Conservation (phyloP, 805 yeast species). For the Hagleromyces aurorensis region DNA sequence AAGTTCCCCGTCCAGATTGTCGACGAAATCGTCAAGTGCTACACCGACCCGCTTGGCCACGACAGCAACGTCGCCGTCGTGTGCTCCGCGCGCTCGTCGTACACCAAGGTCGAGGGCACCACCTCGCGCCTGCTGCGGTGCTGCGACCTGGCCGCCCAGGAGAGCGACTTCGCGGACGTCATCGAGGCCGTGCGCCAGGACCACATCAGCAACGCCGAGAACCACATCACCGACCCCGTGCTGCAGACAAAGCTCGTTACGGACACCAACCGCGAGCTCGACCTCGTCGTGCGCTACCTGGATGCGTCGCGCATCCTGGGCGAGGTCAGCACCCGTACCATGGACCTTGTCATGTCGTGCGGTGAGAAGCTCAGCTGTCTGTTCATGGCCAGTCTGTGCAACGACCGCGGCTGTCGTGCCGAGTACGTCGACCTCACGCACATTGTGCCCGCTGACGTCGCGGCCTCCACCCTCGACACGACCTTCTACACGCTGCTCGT, state of each 20-base stretch:
- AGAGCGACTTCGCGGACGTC: slow-evolving; percentile 48
- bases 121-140: slow-evolving; percentile 78
- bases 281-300: slow-evolving; percentile 57
- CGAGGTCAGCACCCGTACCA: slow-evolving; percentile 80
- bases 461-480: slow-evolving; percentile 55
- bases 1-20: slow-evolving; percentile 84
- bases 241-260: slow-evolving; percentile 47
- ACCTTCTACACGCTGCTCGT: slow-evolving; percentile 53
- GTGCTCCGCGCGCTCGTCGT: slow-evolving; percentile 89
- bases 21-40: slow-evolving; percentile 70
- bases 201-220: slow-evolving; percentile 66
- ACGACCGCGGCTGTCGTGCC: slow-evolving; percentile 74
- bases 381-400: slow-evolving; percentile 78
- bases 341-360: slow-evolving; percentile 82
- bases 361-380: slow-evolving; percentile 92
- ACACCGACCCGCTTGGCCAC: slow-evolving; percentile 35
- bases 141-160: slow-evolving; percentile 67
- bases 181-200: slow-evolving; percentile 68
- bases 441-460: slow-evolving; percentile 55
- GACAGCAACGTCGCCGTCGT: slow-evolving; percentile 77
- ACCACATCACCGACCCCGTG: slow-evolving; percentile 37
- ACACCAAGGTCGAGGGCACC: slow-evolving; percentile 91
- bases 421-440: slow-evolving; percentile 70
- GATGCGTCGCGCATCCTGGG: slow-evolving; percentile 88
- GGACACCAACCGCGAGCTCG: slow-evolving; percentile 59